Conservation (phyloP, 495 filamentous ascomycete species). For the Podospora bellae-mahoneyi region DNA sequence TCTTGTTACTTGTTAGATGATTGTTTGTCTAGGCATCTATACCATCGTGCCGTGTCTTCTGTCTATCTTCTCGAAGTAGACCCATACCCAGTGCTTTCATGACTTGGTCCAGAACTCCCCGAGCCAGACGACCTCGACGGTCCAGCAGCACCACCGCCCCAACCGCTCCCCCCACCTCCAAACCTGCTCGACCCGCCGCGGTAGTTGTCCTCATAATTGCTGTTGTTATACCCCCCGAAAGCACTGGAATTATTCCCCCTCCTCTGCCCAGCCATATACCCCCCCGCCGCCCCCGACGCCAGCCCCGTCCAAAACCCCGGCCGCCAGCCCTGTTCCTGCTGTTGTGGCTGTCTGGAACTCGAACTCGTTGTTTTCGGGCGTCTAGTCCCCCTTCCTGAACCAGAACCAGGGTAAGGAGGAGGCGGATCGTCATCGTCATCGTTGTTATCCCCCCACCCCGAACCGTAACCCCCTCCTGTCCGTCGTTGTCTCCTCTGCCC, state of each 20-base stretch:
- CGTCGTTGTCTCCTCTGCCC: not conserved
- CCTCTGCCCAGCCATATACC: conserved; percentile 62
- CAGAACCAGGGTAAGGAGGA: conserved; percentile 52
- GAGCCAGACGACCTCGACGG: conserved; percentile 30
- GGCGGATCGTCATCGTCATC: conserved; percentile 49
- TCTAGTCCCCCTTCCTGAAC: not conserved
- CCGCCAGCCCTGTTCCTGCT: conserved; percentile 56
- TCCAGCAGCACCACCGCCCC: not conserved
- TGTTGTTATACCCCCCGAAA: conserved; percentile 43
- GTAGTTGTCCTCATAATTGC: conserved; percentile 30
- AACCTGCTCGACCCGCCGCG: conserved; percentile 39
- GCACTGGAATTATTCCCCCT: conserved; percentile 33
- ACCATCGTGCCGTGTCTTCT: not conserved
- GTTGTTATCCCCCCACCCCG: conserved; percentile 32
- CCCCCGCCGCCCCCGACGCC: conserved; percentile 65
- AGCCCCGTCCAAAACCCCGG: conserved; percentile 89
- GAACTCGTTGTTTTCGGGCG: not conserved
- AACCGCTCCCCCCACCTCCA: conserved; percentile 15
- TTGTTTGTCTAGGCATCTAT: not conserved
- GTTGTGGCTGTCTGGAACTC: not conserved
- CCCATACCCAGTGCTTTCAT: conserved; percentile 86
- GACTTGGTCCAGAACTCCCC: conserved; percentile 50
- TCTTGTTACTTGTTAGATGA: not conserved
- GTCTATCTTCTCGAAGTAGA: conserved; percentile 71
- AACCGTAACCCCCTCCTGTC: conserved; percentile 29